These are phyloP conservation scores for Hypoxylon sp. DNA, from an alignment of 2,329 filamentous ascomycete genomes.

Conservation along the genomic window DNA sequence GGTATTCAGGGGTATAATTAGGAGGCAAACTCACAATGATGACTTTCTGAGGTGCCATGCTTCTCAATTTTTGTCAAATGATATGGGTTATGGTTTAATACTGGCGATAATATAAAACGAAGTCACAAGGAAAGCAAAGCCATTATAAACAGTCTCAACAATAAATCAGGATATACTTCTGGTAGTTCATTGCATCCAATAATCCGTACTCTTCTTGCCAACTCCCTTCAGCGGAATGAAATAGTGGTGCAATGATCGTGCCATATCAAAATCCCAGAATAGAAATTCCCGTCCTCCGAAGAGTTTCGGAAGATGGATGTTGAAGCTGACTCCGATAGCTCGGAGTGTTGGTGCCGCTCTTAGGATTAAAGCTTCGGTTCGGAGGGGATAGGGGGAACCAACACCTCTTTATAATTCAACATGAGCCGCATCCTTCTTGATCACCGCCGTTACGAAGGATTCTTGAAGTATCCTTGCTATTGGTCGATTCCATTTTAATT, in stretches of 20 bases:
- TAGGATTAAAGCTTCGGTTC: no score
- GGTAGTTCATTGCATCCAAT: neutral
- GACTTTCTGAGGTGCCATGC: constrained; percentile 6
- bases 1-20: neutral
- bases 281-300: neutral
- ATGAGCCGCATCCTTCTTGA: no score
- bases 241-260: neutral
- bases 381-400: no score
- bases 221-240: neutral
- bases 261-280: neutral
- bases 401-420: no score
- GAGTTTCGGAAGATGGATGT: neutral
- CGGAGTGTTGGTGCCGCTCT: no score
- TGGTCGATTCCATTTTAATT: no score
- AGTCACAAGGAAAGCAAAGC: neutral
- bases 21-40: constrained; percentile 6
- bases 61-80: neutral
- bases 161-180: neutral
- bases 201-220: neutral
- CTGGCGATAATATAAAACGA: neutral
- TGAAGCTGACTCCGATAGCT: neutral
- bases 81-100: no score
- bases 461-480: no score
- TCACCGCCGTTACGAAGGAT: no score
- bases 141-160: neutral